Evolutionary conservation across 345 rosid genomes (phyloP), one percentile per base, ranked within the genome.

Genomic region (Acer campestre): DNA sequence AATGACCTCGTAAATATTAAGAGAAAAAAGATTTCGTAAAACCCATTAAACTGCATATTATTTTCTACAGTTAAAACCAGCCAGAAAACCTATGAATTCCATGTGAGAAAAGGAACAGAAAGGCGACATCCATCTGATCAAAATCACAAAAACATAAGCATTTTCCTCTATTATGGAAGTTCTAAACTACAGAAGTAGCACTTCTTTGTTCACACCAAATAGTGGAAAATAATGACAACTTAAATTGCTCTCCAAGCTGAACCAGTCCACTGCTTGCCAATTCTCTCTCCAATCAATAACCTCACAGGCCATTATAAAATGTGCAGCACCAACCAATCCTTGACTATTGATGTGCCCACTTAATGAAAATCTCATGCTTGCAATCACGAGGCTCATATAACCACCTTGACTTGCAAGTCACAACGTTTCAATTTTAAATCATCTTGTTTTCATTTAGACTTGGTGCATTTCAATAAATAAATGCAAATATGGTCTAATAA

Each of bases 231-330:
- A 61, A 13, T 23, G 11, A 42, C 35, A 44, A 40, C 35, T 59
- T 59, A 11, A 59, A 40, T 42, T 20, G 66, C 25, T 61, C 38
- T 59, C 67, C 55, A 22, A 7, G 38, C 58, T 25, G 25, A n/a
- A 62, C 23, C 68, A 61, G 42, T 12, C 20, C 68, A 25, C 11
- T 23, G 76, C 42, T 5, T 59, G 40, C 25, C 48, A 56, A 31
- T 20, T 70, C 77, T 61, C 70, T 59, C 22, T 59, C 55, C 13
- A 4, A 44, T 42, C 40, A 73, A 61, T 62, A 16, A 73, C 11
- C 53, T 35, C 25, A 59, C 63, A 56, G 5, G 18, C 7, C 63
- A 59, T 9, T 9, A 8, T 59, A 59, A 18, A 18, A n/a, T 59
- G 63, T 22, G 63, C 63, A 20, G 27, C 27, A 59, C 63, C 27